Evolutionary conservation across 1,284 basidiomycete genomes (phyloP).

Genomic region (Fomitopsis palustris): DNA sequence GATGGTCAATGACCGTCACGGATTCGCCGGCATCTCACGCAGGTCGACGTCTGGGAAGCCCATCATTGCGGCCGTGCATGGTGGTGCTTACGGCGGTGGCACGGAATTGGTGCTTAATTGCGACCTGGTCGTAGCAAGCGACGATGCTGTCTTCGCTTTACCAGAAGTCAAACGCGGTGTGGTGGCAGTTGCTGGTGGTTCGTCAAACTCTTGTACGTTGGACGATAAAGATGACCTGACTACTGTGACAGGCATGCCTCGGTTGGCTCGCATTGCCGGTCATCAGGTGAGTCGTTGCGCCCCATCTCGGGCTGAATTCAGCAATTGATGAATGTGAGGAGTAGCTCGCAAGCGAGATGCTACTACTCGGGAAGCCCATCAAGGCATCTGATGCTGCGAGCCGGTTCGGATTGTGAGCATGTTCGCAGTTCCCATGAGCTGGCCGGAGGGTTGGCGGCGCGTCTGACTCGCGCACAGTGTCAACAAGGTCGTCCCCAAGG

Average conservation of each 20-base stretch:
- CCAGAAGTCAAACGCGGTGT: constrained; percentile 85
- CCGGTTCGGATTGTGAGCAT: constrained; percentile 71
- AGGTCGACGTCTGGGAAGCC: constrained; percentile 66
- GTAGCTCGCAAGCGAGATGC: constrained; percentile 76
- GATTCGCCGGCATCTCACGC: constrained; percentile 77
- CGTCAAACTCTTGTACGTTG: constrained; percentile 15
- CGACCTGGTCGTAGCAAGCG: constrained; percentile 76
- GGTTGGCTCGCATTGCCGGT: constrained; percentile 56
- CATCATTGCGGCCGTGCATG: constrained; percentile 81
- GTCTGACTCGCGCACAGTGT: constrained; percentile 40
- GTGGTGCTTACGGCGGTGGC: constrained; percentile 79
- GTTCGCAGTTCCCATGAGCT: not conserved
- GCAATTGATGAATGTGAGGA: constrained; percentile 3
- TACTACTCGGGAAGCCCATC: constrained; percentile 68
- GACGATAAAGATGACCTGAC: not conserved
- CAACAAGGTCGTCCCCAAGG: constrained; percentile 60
- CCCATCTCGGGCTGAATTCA: not conserved
- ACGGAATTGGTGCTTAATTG: constrained; percentile 80
- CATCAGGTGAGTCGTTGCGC: constrained; percentile 53
- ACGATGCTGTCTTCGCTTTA: constrained; percentile 70
- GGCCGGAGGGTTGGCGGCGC: not conserved
- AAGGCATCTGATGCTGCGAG: constrained; percentile 65
- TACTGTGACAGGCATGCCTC: constrained; percentile 50
- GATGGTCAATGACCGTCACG: constrained; percentile 44
- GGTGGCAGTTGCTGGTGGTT: constrained; percentile 71